A percentile compares a stretch with the other conserved stretches of the same genome.
Conservation (phyloP, 169 alveolate genomes). For the Babesia bovis region DNA sequence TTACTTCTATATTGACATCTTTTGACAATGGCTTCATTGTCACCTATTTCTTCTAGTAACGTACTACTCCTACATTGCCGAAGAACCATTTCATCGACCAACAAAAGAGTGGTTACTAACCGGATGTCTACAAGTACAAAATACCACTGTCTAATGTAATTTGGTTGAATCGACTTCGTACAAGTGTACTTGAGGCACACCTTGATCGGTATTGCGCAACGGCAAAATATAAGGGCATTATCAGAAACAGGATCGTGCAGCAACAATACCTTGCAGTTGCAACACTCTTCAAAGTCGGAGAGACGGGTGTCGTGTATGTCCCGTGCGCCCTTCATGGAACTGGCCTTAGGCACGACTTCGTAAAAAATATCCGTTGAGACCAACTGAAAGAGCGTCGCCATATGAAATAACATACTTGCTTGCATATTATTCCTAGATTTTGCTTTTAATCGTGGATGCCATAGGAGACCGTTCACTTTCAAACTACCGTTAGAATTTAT, state of each 20-base stretch:
- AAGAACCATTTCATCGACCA: conserved; percentile 6
- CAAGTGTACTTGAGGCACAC: not conserved
- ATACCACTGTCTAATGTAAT: not conserved
- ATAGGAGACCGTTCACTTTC: conserved; percentile 43
- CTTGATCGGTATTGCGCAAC: not conserved
- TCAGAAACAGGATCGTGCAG: not conserved
- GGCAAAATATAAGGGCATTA: no score
- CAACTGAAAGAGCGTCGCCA: conserved; percentile 34
- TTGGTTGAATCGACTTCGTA: not conserved
- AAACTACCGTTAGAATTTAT: conserved; percentile 50
- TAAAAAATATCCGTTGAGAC: conserved; percentile 37
- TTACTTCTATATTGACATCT: not conserved
- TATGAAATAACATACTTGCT: conserved; percentile 11
- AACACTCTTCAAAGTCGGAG: conserved; percentile 3
- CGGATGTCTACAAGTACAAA: not conserved
- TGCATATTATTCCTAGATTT: not conserved
- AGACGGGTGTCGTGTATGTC: not conserved
- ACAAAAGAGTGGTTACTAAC: not conserved
- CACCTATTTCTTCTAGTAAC: not conserved
- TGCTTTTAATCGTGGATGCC: conserved; percentile 36
- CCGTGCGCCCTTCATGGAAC: not conserved
- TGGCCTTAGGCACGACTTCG: conserved; percentile 20
- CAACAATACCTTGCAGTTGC: not conserved
- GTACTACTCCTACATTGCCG: not conserved
- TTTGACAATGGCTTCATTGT: not conserved